A percentile compares a stretch with the other conserved stretches of the same genome.
phyloP scores from a whole-genome alignment of 148 eudicot genomes.

The Dianthus caryophyllus region DNA sequence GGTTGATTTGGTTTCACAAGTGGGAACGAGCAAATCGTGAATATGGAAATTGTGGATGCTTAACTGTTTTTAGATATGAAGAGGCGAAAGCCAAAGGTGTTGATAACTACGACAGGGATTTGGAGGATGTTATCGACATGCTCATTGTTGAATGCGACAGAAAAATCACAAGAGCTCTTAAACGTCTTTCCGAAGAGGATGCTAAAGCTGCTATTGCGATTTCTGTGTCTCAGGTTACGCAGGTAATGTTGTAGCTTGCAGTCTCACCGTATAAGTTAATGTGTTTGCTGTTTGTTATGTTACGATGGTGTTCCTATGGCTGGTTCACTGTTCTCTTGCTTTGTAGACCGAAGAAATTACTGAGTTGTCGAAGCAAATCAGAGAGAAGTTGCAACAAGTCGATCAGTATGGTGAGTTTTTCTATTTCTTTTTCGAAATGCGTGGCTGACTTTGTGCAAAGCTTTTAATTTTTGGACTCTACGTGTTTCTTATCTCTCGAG shows the following conservation, averaged over 20 bases:
- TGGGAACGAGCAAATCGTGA: not conserved
- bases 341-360: slow-evolving; percentile 61
- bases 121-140: slow-evolving; percentile 91
- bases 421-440: not conserved
- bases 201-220: slow-evolving; percentile 98
- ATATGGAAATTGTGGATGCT: slow-evolving; percentile 17
- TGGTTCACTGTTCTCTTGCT: slow-evolving; percentile 7
- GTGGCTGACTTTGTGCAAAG: not conserved
- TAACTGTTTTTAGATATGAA: slow-evolving; percentile 66
- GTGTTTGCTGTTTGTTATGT: not conserved
- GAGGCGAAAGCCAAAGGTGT: slow-evolving; percentile 75
- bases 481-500: not conserved
- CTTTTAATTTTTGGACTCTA: not conserved
- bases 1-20: not conserved
- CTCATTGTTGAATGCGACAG: slow-evolving; percentile 94
- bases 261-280: not conserved
- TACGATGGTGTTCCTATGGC: not conserved
- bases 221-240: slow-evolving; percentile 87
- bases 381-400: slow-evolving; percentile 74
- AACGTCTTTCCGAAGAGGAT: slow-evolving; percentile 91
- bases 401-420: slow-evolving; percentile 62
- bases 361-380: slow-evolving; percentile 79
- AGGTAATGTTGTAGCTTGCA: slow-evolving; percentile 39
- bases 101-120: slow-evolving; percentile 77
- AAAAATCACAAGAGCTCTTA: slow-evolving; percentile 86